Evolutionary conservation across 1,139 yeast species (phyloP).

Genomic region (Yamadazyma jaroonii): DNA sequence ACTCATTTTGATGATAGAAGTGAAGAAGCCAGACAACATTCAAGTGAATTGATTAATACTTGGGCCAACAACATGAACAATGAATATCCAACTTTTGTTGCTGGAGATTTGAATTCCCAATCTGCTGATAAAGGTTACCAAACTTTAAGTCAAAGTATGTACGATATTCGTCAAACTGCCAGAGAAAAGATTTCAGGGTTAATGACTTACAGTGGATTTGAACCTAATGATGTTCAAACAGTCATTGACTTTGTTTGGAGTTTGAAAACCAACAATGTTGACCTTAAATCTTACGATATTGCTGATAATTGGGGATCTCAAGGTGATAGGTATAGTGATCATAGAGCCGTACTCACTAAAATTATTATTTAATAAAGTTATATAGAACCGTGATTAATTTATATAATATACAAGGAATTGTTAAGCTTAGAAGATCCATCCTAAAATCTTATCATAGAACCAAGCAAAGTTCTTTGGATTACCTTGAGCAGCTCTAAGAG

Average conservation of each 20-base stretch:
- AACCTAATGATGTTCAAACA: slow-evolving; percentile 19
- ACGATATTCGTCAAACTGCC: slow-evolving; percentile 22
- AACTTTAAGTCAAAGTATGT: slow-evolving; percentile 24
- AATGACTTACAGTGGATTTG: slow-evolving; percentile 42
- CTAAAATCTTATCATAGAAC: slow-evolving; percentile 56
- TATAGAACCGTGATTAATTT: slow-evolving; percentile 31
- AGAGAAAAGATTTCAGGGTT: slow-evolving; percentile 20
- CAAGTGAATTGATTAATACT: slow-evolving; percentile 29
- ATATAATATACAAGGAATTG: background rate
- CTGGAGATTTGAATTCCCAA: slow-evolving; percentile 16
- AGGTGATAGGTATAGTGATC: slow-evolving; percentile 38
- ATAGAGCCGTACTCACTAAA: slow-evolving; percentile 31
- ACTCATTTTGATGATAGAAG: slow-evolving; percentile 45
- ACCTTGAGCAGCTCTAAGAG: slow-evolving; percentile 47
- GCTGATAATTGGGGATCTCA: slow-evolving; percentile 24
- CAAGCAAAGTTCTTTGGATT: slow-evolving; percentile 41
- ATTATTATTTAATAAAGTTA: background rate
- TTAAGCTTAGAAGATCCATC: slow-evolving; percentile 25
- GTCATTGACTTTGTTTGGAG: slow-evolving; percentile 32
- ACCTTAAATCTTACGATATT: slow-evolving; percentile 32
- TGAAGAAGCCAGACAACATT: slow-evolving; percentile 32
- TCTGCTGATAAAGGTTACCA: slow-evolving; percentile 15
- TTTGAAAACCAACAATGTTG: slow-evolving; percentile 15
- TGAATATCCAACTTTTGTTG: slow-evolving; percentile 34
- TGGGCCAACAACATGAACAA: slow-evolving; percentile 27